Base-by-base conservation (phyloP, 441 rosid species). In the Aquilaria agallochum region DNA sequence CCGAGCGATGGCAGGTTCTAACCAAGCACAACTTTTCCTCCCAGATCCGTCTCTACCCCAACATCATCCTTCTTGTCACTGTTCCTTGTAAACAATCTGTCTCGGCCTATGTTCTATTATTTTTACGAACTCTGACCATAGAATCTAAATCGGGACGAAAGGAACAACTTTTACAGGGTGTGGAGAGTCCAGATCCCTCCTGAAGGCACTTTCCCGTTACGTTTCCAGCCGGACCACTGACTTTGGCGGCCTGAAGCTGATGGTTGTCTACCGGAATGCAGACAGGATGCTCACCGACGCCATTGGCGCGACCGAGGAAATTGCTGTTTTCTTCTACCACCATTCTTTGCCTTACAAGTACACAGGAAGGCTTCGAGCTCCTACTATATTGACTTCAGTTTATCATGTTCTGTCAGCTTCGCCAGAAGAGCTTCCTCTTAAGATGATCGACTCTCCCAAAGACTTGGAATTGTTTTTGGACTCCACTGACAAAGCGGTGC, bases 101-200 rank as follows among this genome's bases (percentile, higher is more conserved):
- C 27, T 15, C 7, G 31, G 11, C 12, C 12, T 55, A 50, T 49
- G 13, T 1, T 50, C 20, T n/a, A 32, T 13, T 55, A 27, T 50
- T 30, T 52, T 46, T 31, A 31, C 51, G 14, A 31, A 11, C 14
- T 52, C 3, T 7, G 6, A 12, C 12, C 64, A 27, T 55, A 14
- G 36, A 31, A 2, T 54, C 57, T 45, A 36, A 49, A 31, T n/a
- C 13, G 34, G 14, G 6, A 31, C 69, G 46, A 36, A 36, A 36
- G 42, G 6, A 8, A 36, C 42, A 52, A 31, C 59, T 55, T 34
- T 59, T 15, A 32, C 76, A 94, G 98, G 99, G 99, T 91, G 87
- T 36, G 99, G 99, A 0, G 97, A 86, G 74, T 83, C 94, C 51
- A 84, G 96, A 66, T 74, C 95, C 3, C 82, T 95, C 9, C 87